Percentiles rank a stretch among this genome's conserved stretches.
phyloP scores from a whole-genome alignment of 139 green algal genomes.

The Helicosporidium sp. region DNA sequence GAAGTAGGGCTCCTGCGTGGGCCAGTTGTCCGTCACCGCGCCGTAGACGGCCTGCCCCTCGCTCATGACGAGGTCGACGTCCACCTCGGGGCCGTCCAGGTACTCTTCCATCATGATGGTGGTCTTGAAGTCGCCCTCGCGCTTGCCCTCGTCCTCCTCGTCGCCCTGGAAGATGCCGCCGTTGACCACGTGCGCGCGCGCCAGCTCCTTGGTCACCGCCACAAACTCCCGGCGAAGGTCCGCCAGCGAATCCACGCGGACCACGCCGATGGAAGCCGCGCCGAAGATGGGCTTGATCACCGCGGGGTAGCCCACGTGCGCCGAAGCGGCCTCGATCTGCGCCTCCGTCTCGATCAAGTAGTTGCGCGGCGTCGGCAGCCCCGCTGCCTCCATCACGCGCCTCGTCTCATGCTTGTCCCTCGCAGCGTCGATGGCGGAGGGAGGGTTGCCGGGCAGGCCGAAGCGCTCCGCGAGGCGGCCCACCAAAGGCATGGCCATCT shows the following conservation, averaged over 20 bases:
- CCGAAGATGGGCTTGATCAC: constrained; percentile 81
- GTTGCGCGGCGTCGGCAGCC: constrained; percentile 53
- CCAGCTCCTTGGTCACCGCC: constrained; percentile 14
- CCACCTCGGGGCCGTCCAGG: constrained; percentile 63
- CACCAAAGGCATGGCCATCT: constrained; percentile 68
- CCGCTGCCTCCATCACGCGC: constrained; percentile 30
- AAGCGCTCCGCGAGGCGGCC: constrained; percentile 51
- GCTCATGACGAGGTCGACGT: constrained; percentile 66
- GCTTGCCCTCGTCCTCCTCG: constrained; percentile 5
- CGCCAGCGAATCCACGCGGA: constrained; percentile 46
- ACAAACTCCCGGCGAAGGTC: constrained; percentile 26
- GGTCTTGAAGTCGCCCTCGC: constrained; percentile 31
- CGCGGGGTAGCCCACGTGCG: constrained; percentile 52
- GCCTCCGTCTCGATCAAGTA: constrained; percentile 23
- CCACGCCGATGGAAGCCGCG: constrained; percentile 67
- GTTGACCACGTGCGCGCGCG: constrained; percentile 33
- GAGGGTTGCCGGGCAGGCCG: constrained; percentile 43
- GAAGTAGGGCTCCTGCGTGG: constrained; percentile 79
- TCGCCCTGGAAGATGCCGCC: constrained; percentile 41
- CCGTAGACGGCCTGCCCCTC: constrained; percentile 56
- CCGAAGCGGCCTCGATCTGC: constrained; percentile 25
- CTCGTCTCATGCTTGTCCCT: constrained; percentile 58
- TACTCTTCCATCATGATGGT: constrained; percentile 81
- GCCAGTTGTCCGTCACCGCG: constrained; percentile 62
- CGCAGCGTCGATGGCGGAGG: constrained; percentile 52